Evolutionary conservation across 2,329 filamentous ascomycete genomes (phyloP), one percentile per base, ranked within the genome.

Genomic region (Phialophora tarda): DNA sequence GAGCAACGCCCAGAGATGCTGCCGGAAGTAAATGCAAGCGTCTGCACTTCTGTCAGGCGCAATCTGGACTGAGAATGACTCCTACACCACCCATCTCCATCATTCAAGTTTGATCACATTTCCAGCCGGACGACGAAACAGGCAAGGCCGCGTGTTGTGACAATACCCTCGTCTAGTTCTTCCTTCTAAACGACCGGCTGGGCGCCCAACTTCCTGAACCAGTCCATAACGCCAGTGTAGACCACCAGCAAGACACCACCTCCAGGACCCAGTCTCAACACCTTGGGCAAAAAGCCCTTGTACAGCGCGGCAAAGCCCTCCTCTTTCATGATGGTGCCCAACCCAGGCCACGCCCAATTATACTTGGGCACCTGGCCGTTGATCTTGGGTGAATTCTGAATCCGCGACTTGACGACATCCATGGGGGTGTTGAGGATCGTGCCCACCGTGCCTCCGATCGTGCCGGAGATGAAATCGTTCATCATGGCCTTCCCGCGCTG

Each of bases 201-300:
- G 26, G 71, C 82, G 67, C 85, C 82, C 78, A 88, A 86, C 74
- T 86, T 88, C 74, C 92, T 87, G 89, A 97, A 97, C 79, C 96
- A 96, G 78, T 97, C 93, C 78, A 82, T 83, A 26, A 83, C 78
- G 44, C 77, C 77, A 17, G 81, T 83, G 73, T 82, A 83, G 5
- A 83, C 81, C 38, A 83, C 81, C 47, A 83, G 74, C 64, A 83
- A 72, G 60, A 83, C 88, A 82, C 87, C 87, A 76, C 87, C 87
- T 73, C 87, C 90, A 30, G 90, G 90, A 68, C 89, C 88, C 71
- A 90, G 78, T 81, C 91, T 84, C 70, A 96, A 83, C 41, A 97
- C 95, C 87, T 99, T 99, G 73, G 95, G 95, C 69, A 95, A 76
- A 85, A 99, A 99, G 17, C 95, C 95, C 86, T 98, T 99, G 86